phyloP scores from a whole-genome alignment of 805 yeast species.

The Myxozyma melibiosi region DNA sequence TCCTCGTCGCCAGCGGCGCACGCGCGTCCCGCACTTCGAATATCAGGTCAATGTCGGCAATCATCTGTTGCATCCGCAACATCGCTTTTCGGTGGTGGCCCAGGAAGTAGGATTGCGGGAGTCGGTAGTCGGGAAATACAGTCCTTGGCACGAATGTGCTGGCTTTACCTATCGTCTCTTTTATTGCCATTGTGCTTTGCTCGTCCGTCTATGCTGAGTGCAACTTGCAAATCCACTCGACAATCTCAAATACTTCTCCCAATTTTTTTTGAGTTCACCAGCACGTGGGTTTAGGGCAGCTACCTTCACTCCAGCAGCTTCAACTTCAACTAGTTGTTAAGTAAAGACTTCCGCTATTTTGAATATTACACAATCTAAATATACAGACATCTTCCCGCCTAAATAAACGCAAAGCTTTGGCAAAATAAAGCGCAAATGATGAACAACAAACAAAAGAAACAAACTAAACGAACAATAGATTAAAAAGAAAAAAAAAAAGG shows the following conservation, averaged over 20 bases:
- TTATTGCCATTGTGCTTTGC: not conserved
- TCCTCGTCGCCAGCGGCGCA: constrained; percentile 84
- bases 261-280: too few species aligned
- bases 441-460: not conserved
- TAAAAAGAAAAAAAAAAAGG: not conserved
- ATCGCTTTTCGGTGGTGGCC: constrained; percentile 89
- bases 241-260: too few species aligned
- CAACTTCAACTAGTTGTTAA: too few species aligned
- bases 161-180: not conserved
- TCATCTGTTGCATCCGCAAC: constrained; percentile 61
- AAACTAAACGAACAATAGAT: not conserved
- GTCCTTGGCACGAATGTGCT: constrained; percentile 64
- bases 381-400: too few species aligned
- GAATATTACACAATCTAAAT: too few species aligned
- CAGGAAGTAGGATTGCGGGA: constrained; percentile 62
- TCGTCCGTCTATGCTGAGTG: not conserved
- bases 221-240: too few species aligned
- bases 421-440: too few species aligned
- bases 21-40: constrained; percentile 86
- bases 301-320: too few species aligned
- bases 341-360: too few species aligned
- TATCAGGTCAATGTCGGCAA: constrained; percentile 80
- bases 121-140: constrained; percentile 71
- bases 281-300: too few species aligned
- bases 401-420: too few species aligned